Evolutionary conservation across 176 grass and related monocot species (phyloP).

Genomic region (Aegilops umbellulata): DNA sequence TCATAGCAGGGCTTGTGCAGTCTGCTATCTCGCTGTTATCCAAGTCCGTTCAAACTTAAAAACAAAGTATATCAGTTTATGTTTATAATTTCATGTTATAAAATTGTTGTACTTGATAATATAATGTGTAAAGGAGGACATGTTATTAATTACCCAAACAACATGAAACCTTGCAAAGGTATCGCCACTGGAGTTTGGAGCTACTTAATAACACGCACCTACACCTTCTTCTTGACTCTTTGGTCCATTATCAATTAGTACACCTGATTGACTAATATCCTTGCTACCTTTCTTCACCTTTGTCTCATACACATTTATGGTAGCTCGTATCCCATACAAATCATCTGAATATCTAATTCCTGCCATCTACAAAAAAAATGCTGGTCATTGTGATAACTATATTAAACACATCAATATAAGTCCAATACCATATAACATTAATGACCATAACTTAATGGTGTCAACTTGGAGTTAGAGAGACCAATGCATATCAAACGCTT

Average conservation of each 20-base stretch:
- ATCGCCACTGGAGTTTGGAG: background rate
- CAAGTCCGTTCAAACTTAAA: background rate
- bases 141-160: background rate
- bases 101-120: background rate
- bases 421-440: no score
- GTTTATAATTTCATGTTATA: background rate
- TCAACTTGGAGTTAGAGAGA: no score
- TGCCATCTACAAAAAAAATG: no score
- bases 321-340: no score
- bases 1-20: background rate
- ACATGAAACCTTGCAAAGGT: slow-evolving; percentile 10
- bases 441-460: no score
- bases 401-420: no score
- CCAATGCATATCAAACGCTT: no score
- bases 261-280: background rate
- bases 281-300: background rate
- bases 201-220: background rate
- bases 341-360: no score
- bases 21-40: background rate
- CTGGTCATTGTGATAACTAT: no score
- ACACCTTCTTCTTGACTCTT: no score
- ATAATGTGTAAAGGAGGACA: background rate
- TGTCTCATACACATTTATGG: background rate
- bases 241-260: background rate
- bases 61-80: background rate